A percentile compares a stretch with the other conserved stretches of the same genome.
phyloP scores from a whole-genome alignment of 805 yeast species.

The Metschnikowia hibisci region DNA sequence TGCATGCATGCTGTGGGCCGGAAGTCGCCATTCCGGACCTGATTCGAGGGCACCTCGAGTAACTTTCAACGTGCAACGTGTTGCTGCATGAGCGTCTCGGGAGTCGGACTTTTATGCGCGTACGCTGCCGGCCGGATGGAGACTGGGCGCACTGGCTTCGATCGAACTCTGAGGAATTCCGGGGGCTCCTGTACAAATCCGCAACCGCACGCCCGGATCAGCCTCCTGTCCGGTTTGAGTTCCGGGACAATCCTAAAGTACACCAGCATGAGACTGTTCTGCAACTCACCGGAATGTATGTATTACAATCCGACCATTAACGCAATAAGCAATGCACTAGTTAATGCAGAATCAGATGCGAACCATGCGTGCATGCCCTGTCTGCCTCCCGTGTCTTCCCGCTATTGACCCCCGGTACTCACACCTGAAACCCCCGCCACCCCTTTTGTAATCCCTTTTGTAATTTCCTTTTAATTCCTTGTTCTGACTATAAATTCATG shows the following conservation, averaged over 20 bases:
- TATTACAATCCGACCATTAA: too few species aligned
- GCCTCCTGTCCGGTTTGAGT: background rate
- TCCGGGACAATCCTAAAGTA: background rate
- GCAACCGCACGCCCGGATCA: background rate
- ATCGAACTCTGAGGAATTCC: slow-evolving; percentile 6
- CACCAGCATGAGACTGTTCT: background rate
- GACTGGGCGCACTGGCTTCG: slow-evolving; percentile 2
- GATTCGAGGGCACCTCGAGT: background rate
- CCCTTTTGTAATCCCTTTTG: too few species aligned
- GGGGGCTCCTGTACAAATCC: background rate
- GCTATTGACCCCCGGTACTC: too few species aligned
- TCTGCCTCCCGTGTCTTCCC: too few species aligned
- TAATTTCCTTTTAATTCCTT: too few species aligned
- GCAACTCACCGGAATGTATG: background rate
- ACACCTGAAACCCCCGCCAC: too few species aligned
- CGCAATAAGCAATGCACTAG: too few species aligned
- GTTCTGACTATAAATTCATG: too few species aligned
- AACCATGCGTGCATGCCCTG: too few species aligned
- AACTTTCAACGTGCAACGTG: background rate
- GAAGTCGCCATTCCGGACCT: background rate
- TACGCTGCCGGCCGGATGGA: slow-evolving; percentile 7
- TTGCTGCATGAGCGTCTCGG: slow-evolving; percentile 9
- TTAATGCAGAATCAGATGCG: too few species aligned
- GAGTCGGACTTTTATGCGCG: slow-evolving; percentile 19
- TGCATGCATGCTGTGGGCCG: background rate